Evolutionary conservation across 164 flowering plant genomes (phyloP), one percentile per base, ranked within the genome.

Genomic region (Magnolia kwangsiensis): DNA sequence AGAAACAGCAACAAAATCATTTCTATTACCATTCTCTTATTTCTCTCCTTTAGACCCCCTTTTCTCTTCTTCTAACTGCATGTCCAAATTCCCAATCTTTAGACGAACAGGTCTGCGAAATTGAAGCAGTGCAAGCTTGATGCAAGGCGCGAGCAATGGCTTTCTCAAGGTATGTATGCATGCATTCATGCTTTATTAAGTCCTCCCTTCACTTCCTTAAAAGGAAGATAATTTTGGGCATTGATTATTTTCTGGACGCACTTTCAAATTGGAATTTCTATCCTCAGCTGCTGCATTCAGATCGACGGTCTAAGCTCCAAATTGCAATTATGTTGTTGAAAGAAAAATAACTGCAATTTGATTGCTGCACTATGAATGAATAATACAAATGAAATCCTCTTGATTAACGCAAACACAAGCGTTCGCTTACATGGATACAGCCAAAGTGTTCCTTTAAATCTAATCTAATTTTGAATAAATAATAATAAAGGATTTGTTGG

Each of bases 91-190:
- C 29, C 45, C 61, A 45, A 4, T 37, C 76, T 79, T 78, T 85
- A 93, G 97, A 80, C 84, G 49, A 91, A 91, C 75, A 85, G 95
- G 86, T 78, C 88, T 50, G 95, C 95, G 37, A 92, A 92, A 86
- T 79, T 92, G 89, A 93, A 90, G 91, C 95, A 90, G 88, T 85
- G 85, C 85, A 93, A 93, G 89, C 90, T 91, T 10, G 95, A 90
- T 79, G 95, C 90, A 27, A 93, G 95, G 67, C 89, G 98, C 16
- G 95, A 90, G 79, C 97, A 91, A 86, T 93, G 93, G 78, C 72
- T 75, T 58, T 75, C 73, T 59, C 73, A 75, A 58, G 78, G 78
- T 75, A 9, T 10, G 19, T 11, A 11, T 11, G 18, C 18, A 11
- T 11, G 18, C 18, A 8, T 55, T 55, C 61, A 55, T 55, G 4